Evolutionary conservation across 805 yeast genomes (phyloP).

Genomic region (Yamadazyma endophytica): DNA sequence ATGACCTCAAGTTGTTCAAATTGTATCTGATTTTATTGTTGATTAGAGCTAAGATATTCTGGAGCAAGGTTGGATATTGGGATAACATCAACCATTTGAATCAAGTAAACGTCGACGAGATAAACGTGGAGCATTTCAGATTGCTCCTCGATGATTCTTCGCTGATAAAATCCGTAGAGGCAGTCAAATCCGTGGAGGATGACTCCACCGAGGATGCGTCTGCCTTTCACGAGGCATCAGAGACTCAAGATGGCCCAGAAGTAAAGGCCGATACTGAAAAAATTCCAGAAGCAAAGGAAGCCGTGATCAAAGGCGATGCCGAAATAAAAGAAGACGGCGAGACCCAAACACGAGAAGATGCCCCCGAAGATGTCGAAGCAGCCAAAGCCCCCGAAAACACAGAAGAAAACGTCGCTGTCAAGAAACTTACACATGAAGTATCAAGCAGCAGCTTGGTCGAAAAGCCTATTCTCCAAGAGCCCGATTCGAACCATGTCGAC

Average conservation of each 20-base stretch:
- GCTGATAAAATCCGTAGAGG: conserved; percentile 7
- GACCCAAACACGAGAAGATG: neutral
- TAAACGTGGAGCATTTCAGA: conserved; percentile 17
- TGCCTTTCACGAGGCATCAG: conserved; percentile 1
- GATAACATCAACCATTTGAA: conserved; percentile 41
- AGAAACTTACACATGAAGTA: no score
- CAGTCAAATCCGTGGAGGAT: conserved; percentile 5
- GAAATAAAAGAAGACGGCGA: conserved; percentile 1
- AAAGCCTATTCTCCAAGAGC: no score
- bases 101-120: conserved; percentile 22
- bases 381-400: neutral
- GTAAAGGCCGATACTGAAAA: conserved; percentile 1
- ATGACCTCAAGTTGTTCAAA: conserved; percentile 34
- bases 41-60: conserved; percentile 70
- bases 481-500: no score
- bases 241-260: conserved; percentile 1
- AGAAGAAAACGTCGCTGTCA: no score
- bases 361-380: neutral
- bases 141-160: conserved; percentile 7
- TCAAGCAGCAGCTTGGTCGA: no score
- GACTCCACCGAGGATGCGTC: neutral
- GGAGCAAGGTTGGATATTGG: conserved; percentile 84
- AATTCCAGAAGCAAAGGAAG: neutral
- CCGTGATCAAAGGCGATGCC: neutral
- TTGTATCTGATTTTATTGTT: conserved; percentile 52